Conservation (phyloP, 768 basidiomycete genomes). For the Lactarius hengduanensis region DNA sequence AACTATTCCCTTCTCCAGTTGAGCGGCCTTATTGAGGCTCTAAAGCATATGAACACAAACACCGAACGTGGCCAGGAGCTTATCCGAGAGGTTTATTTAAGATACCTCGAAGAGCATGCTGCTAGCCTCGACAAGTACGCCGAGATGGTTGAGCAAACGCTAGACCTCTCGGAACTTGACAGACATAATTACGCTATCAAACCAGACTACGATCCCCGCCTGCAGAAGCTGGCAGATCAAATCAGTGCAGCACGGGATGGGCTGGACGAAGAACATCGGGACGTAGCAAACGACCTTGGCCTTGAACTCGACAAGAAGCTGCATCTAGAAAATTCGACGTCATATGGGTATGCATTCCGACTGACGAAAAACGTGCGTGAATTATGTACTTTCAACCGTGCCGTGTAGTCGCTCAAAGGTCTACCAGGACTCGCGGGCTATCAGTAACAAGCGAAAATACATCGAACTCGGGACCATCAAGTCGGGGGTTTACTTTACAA, state of each 20-base stretch:
- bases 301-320: constrained; percentile 93
- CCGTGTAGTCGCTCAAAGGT: neutral
- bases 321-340: constrained; percentile 87
- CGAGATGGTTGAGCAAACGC: constrained; percentile 95
- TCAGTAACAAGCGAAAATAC: constrained; percentile 64
- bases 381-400: neutral
- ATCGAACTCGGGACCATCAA: constrained; percentile 85
- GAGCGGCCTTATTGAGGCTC: constrained; percentile 65
- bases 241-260: constrained; percentile 72
- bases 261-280: constrained; percentile 76
- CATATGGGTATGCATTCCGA: constrained; percentile 91
- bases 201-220: constrained; percentile 79
- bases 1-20: constrained; percentile 45
- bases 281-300: constrained; percentile 65
- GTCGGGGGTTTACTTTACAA: constrained; percentile 87
- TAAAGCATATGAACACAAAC: constrained; percentile 51
- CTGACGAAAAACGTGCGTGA: constrained; percentile 81
- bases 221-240: constrained; percentile 66
- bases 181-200: constrained; percentile 89
- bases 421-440: constrained; percentile 71
- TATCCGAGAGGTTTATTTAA: constrained; percentile 66
- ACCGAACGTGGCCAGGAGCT: constrained; percentile 51
- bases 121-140: constrained; percentile 70
- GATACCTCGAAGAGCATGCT: constrained; percentile 55
- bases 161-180: constrained; percentile 85